A percentile compares a stretch with the other conserved stretches of the same genome.
Evolutionary conservation across 2,329 filamentous ascomycete genomes (phyloP).

Genomic region (Capronia americana): DNA sequence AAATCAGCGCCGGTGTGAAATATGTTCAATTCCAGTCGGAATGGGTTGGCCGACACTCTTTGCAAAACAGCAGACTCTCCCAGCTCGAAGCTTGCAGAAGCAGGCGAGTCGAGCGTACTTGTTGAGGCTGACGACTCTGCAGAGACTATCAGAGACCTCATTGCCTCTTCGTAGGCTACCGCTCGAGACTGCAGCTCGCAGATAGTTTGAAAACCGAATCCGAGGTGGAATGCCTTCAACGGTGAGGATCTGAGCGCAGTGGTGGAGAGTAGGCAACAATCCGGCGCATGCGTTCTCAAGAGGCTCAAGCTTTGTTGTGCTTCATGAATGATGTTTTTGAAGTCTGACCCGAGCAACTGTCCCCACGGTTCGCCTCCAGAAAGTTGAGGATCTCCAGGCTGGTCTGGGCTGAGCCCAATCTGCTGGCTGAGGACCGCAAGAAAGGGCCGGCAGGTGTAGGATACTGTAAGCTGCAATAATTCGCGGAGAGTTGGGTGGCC

Average conservation of each 20-base stretch:
- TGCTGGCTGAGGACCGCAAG: slow-evolving; percentile 22
- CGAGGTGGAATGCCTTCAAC: slow-evolving; percentile 19
- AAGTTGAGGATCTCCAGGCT: not conserved
- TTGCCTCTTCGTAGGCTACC: slow-evolving; percentile 27
- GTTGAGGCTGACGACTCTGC: slow-evolving; percentile 11
- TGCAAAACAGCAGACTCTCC: not conserved
- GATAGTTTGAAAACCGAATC: slow-evolving; percentile 20
- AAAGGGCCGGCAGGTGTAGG: slow-evolving; percentile 15
- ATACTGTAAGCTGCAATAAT: slow-evolving; percentile 25
- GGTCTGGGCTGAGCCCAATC: slow-evolving; percentile 20
- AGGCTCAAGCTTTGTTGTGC: slow-evolving; percentile 26
- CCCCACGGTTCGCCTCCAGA: slow-evolving; percentile 4
- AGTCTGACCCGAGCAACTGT: slow-evolving; percentile 13
- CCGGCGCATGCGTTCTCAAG: slow-evolving; percentile 19
- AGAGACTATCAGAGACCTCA: slow-evolving; percentile 18
- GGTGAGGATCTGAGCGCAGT: slow-evolving; percentile 8
- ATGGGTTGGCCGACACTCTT: slow-evolving; percentile 7
- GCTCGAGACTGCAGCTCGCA: slow-evolving; percentile 21
- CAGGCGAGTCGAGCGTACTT: slow-evolving; percentile 9
- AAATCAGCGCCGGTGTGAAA: slow-evolving; percentile 3
- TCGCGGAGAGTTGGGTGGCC: slow-evolving; percentile 12
- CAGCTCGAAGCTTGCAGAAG: slow-evolving; percentile 15
- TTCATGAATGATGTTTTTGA: slow-evolving; percentile 16
- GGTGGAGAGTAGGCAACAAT: slow-evolving; percentile 23
- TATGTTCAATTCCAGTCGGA: slow-evolving; percentile 23